Base-by-base conservation (phyloP, 78 protist genomes). In the Diacronema lutheri region DNA sequence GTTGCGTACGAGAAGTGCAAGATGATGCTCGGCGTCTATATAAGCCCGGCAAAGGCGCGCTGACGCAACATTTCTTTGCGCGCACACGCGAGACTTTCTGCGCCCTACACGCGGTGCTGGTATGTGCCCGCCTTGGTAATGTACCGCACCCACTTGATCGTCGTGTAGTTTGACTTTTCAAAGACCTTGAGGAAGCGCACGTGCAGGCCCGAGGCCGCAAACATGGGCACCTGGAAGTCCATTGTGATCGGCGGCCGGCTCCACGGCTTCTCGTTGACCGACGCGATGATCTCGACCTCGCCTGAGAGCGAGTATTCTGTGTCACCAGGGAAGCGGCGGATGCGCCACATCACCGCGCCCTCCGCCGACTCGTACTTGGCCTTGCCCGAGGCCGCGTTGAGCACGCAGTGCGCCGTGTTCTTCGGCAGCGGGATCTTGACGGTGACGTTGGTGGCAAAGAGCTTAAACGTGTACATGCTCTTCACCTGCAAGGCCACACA, bases 131-230 rank as follows among this genome's bases (percentile, higher is more conserved):
- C 95, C 77, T 86, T 83, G 35, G 99, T 92, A 83, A 96, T 58
- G 88, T 98, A 98, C 46, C 99, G 94, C 66, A 98, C 98, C 98
- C 98, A 98, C 83, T 97, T 95, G 83, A 90, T 72, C 66, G 99
- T 92, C 72, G 91, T 76, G 92, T 97, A 95, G 89, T 81, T 72
- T 40, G 84, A 4, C 81, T 86, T 80, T 86, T 93, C 90, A 41
- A 61, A 44, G 66, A 87, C 84, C 89, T 96, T 95, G 58, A 97
- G 76, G 91, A 94, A 97, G 44, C 97, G 91, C 26, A 98, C 98
- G 57, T 92, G 91, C 88, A 98, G 89, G 20, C 99, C 99, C 40
- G 97, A 94, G 33, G 98, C 95, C 16, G 99, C 81, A 38, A 94
- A 93, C 99, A 97, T 96, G n/a, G 98, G 97, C 40, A 97, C 98